These are phyloP conservation scores for Claviceps monticola DNA, from an alignment of 2,329 filamentous ascomycete species.

Conservation along the genomic window DNA sequence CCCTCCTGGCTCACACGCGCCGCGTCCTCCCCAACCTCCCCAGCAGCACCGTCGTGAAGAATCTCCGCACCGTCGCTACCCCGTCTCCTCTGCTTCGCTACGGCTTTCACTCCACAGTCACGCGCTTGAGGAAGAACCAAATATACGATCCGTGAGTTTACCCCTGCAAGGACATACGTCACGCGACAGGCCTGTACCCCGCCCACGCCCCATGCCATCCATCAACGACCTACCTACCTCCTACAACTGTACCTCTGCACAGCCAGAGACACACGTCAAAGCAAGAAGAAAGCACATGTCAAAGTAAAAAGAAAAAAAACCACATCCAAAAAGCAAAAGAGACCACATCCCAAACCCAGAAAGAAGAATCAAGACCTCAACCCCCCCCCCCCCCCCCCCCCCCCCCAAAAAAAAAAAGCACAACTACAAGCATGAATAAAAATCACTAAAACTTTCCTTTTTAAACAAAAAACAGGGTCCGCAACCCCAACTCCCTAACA, in stretches of 20 bases:
- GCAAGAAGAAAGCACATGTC: not conserved
- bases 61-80: not conserved
- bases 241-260: too few relatives aligned
- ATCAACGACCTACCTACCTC: too few relatives aligned
- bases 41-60: not conserved
- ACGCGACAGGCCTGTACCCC: too few relatives aligned
- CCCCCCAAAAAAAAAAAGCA: not conserved
- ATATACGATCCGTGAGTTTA: constrained; percentile 9
- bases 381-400: too few relatives aligned
- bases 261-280: not conserved
- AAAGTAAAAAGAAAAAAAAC: not conserved
- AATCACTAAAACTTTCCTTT: too few relatives aligned
- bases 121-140: constrained; percentile 10
- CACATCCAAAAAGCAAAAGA: not conserved
- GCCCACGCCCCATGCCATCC: too few relatives aligned
- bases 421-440: too few relatives aligned
- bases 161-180: not conserved
- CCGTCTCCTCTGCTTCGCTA: not conserved
- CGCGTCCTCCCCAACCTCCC: not conserved
- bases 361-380: too few relatives aligned
- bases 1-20: not conserved
- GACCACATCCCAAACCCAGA: too few relatives aligned
- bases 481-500: constrained; percentile 38
- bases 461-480: constrained; percentile 27
- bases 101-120: constrained; percentile 5